Evolutionary conservation across 2,329 filamentous ascomycete species (phyloP).

Genomic region (Aspergillus pseudoterreus): DNA sequence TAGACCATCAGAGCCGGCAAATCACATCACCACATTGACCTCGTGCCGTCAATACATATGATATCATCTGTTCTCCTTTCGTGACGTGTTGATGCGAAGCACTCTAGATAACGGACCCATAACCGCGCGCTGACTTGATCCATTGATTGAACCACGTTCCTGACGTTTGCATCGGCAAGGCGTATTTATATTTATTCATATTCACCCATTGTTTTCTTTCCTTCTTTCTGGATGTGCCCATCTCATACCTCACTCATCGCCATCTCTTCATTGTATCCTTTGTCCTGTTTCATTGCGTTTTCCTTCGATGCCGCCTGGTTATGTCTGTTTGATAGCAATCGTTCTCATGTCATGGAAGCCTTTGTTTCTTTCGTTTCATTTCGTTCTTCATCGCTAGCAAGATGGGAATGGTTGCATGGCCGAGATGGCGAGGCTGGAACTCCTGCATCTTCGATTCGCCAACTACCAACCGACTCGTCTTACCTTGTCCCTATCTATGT

Average conservation of each 20-base stretch:
- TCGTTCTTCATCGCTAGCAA: background rate
- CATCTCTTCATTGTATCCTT: background rate
- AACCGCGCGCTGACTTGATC: conserved; percentile 11
- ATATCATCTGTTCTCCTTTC: background rate
- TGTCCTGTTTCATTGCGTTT: background rate
- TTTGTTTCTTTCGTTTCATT: conserved; percentile 1
- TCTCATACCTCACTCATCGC: conserved; percentile 4
- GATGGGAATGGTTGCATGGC: background rate
- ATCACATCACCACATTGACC: background rate
- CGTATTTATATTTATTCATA: conserved; percentile 16
- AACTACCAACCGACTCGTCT: background rate
- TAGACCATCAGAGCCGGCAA: background rate
- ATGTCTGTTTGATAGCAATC: conserved; percentile 4
- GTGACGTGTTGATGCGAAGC: background rate
- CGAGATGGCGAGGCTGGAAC: conserved; percentile 18
- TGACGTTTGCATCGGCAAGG: conserved; percentile 22
- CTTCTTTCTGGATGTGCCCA: conserved; percentile 1
- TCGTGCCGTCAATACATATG: background rate
- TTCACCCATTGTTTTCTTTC: conserved; percentile 6
- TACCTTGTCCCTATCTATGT: background rate
- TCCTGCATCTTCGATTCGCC: conserved; percentile 10
- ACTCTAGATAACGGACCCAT: conserved; percentile 4
- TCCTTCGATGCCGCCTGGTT: background rate
- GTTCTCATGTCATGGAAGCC: background rate
- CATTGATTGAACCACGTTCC: conserved; percentile 10